phyloP scores from a whole-genome alignment of 2,329 filamentous ascomycete genomes.

The Penicillium oxalicum region DNA sequence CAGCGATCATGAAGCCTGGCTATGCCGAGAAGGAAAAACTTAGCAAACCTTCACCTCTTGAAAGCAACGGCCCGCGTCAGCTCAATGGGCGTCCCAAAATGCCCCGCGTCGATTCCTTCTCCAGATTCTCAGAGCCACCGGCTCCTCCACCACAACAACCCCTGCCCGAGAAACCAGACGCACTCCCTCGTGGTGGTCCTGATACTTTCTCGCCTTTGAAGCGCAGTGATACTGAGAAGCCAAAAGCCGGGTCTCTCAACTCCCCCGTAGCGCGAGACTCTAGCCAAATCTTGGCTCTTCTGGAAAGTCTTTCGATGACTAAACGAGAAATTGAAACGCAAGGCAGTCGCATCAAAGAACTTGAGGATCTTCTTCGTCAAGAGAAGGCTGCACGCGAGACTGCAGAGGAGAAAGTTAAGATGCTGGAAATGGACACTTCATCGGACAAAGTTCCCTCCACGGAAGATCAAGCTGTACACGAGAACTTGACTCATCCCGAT shows the following conservation, averaged over 20 bases:
- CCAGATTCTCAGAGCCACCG: constrained; percentile 85
- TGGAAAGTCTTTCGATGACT: constrained; percentile 75
- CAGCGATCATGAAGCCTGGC: constrained; percentile 68
- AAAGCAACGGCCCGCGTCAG: constrained; percentile 39
- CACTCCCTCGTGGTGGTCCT: constrained; percentile 41
- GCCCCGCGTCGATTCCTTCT: constrained; percentile 66
- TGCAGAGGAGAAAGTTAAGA: constrained; percentile 74
- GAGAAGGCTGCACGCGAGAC: constrained; percentile 76
- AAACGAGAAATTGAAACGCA: constrained; percentile 86
- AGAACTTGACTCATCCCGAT: constrained; percentile 41
- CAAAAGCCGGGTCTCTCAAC: constrained; percentile 46
- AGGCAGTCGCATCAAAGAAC: constrained; percentile 67
- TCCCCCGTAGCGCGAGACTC: constrained; percentile 50
- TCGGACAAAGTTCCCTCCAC: constrained; percentile 35
- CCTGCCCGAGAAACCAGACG: constrained; percentile 86
- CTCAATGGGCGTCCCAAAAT: constrained; percentile 44
- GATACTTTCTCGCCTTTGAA: constrained; percentile 56
- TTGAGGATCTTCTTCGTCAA: constrained; percentile 70
- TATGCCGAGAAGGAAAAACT: constrained; percentile 46
- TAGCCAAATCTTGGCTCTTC: constrained; percentile 75
- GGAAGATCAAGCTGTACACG: constrained; percentile 42
- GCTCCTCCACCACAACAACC: constrained; percentile 91
- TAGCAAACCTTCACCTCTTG: constrained; percentile 42
- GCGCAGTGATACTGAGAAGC: constrained; percentile 68
- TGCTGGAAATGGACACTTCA: constrained; percentile 57